Evolutionary conservation across 139 green algal species (phyloP).

Genomic region (Auxenochlorella pyrenoidosa): DNA sequence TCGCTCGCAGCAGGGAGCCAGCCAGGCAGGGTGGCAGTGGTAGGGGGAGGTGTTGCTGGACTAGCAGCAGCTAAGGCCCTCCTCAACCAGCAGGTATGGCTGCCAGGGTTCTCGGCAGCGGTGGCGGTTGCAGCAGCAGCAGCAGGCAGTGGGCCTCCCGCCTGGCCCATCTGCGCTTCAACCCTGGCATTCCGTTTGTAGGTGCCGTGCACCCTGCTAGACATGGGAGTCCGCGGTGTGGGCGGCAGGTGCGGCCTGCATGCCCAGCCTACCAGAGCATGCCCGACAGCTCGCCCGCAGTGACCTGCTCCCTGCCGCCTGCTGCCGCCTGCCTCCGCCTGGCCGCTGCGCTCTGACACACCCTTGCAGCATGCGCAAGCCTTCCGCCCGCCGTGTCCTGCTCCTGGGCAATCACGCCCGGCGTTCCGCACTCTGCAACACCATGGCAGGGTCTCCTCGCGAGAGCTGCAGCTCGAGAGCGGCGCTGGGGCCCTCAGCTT

Average conservation of each 20-base stretch:
- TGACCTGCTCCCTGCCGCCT: too few species aligned
- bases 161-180: too few species aligned
- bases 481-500: not conserved
- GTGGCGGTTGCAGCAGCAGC: too few species aligned
- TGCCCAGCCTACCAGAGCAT: not conserved
- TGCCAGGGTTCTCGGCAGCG: too few species aligned
- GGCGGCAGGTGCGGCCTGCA: not conserved
- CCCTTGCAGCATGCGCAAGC: not conserved
- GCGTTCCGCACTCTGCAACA: too few species aligned
- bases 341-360: not conserved
- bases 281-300: too few species aligned
- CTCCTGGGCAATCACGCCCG: not conserved
- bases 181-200: too few species aligned
- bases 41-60: constrained; percentile 9
- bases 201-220: not conserved
- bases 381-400: not conserved
- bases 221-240: constrained; percentile 18
- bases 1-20: too few species aligned
- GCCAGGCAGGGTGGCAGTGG: not conserved
- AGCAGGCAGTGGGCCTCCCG: too few species aligned
- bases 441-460: not conserved
- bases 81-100: not conserved
- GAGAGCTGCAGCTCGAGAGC: not conserved
- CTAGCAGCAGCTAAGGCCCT: not conserved
- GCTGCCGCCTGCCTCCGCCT: too few species aligned